Base-by-base conservation (phyloP, 2,329 filamentous ascomycete genomes). In the Colletotrichum liriopes region DNA sequence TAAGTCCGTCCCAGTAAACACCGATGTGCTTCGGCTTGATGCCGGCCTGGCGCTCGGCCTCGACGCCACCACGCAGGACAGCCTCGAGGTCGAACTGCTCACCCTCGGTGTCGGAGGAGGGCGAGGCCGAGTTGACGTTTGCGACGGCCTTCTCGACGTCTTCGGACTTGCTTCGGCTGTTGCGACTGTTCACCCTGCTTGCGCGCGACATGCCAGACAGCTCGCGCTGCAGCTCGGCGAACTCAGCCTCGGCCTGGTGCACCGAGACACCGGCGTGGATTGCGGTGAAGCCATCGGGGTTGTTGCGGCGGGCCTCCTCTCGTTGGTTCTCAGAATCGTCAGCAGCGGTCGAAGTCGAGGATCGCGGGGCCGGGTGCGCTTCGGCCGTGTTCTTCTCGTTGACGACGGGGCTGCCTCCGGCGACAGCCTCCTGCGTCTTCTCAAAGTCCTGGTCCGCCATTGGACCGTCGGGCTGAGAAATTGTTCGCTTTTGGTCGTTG, bases 21-120 rank as follows among this genome's bases (percentile, higher is more conserved):
- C 93, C 93, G 72, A 95, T 93, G 76, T 93, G 91, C 84, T 97
- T 97, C 6, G 91, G 87, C 72, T 91, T 92, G 81, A 97, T 97
- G 1, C 94, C 94, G 7, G 93, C 93, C 73, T 93, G 90, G 73
- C 89, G 87, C 78, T 94, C 93, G 11, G 94, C 92, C 56, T 88
- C 89, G 68, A 93, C 87, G 67, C 91, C 91, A 3, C 94, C 93
- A 55, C 93, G 89, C 72, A 97, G 84, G 4, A 92, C 91, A 11
- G 86, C 82, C 80, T 97, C 93, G 47, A 98, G 85, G 78, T 97
- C 92, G 81, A 96, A 97, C 12, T 87, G 84, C 67, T 89, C 89
- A 2, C 85, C 84, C 2, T 84, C 86, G 1, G 84, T 84, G 55
- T 86, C 85, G 0, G 85, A 85, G 3, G 82, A 81, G n/a, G 71